Evolutionary conservation across 192 early-diverging fungal genomes (phyloP), one percentile per base, ranked within the genome.

Genomic region (Globomyces pollinis-pini): DNA sequence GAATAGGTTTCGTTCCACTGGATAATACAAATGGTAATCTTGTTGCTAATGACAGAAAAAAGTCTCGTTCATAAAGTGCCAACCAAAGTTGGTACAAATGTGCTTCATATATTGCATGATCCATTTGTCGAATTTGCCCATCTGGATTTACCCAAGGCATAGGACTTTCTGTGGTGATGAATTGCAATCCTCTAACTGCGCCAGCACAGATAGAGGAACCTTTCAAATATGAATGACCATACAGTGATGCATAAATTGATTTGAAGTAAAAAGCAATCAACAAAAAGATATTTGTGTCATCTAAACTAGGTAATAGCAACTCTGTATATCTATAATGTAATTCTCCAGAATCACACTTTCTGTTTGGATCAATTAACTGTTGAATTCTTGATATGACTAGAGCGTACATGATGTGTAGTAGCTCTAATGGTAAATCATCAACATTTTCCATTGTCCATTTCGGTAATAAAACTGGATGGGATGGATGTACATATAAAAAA

Each of bases 61-160:
- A 55, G 33, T 55, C 53, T 12, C 33, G 53, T 21, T 36, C 53
- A 18, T 55, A 55, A 26, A 20, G 29, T 5, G 21, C 21, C 35
- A 24, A 55, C 53, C 53, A 55, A 15, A 55, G 20, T n/a, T 20
- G 15, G 38, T 39, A n/a, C n/a, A n/a, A n/a, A n/a, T n/a, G n/a
- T n/a, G n/a, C n/a, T n/a, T n/a, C n/a, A n/a, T n/a, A n/a, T n/a
- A n/a, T n/a, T n/a, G n/a, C n/a, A n/a, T n/a, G n/a, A n/a, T n/a
- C n/a, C n/a, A n/a, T n/a, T n/a, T n/a, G n/a, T n/a, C n/a, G n/a
- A n/a, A n/a, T n/a, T n/a, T n/a, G n/a, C n/a, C n/a, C n/a, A n/a
- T n/a, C n/a, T n/a, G n/a, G n/a, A n/a, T n/a, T n/a, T n/a, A n/a
- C n/a, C n/a, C n/a, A n/a, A n/a, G n/a, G n/a, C n/a, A n/a, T n/a